phyloP scores from a whole-genome alignment of 495 filamentous ascomycete species.

The Neurospora africana region DNA sequence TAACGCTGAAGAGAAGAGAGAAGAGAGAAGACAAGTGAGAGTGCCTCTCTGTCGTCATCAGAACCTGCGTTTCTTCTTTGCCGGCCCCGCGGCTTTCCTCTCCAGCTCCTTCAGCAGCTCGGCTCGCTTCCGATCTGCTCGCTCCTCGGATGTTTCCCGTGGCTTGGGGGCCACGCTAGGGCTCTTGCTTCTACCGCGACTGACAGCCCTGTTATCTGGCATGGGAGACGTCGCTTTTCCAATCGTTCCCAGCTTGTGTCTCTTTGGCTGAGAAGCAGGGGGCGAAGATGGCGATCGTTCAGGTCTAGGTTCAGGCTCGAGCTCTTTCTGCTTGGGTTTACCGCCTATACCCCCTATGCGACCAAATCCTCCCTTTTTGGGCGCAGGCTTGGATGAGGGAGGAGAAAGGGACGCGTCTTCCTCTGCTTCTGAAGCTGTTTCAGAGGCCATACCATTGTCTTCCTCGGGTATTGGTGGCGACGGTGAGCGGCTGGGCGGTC shows the following conservation, averaged over 20 bases:
- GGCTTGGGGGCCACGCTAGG: conserved; percentile 1
- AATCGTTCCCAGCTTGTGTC: conserved; percentile 27
- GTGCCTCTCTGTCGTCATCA: conserved; percentile 9
- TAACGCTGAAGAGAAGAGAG: not conserved
- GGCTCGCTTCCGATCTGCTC: conserved; percentile 50
- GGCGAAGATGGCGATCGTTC: conserved; percentile 12
- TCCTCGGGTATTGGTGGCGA: conserved; percentile 2
- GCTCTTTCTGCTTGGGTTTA: conserved; percentile 4
- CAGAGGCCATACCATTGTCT: conserved; percentile 13
- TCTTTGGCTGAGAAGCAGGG: conserved; percentile 5
- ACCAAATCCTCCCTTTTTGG: conserved; percentile 25
- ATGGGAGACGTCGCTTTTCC: conserved; percentile 16
- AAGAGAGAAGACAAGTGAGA: not conserved
- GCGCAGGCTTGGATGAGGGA: conserved; percentile 12
- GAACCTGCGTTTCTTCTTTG: conserved; percentile 61
- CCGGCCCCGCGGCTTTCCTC: conserved; percentile 48
- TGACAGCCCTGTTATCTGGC: conserved; percentile 2
- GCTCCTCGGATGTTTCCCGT: conserved; percentile 41
- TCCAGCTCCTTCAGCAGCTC: conserved; percentile 57
- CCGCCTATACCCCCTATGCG: conserved; percentile 31
- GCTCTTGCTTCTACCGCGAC: conserved; percentile 9
- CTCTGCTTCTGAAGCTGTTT: conserved; percentile 33
- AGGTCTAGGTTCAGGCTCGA: conserved; percentile 1
- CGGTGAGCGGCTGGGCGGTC: conserved; percentile 1
- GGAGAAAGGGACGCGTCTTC: conserved; percentile 3